Percentiles rank a stretch among this genome's conserved stretches.
Evolutionary conservation across 345 rosid genomes (phyloP).

Genomic region (Hibiscus mutabilis): DNA sequence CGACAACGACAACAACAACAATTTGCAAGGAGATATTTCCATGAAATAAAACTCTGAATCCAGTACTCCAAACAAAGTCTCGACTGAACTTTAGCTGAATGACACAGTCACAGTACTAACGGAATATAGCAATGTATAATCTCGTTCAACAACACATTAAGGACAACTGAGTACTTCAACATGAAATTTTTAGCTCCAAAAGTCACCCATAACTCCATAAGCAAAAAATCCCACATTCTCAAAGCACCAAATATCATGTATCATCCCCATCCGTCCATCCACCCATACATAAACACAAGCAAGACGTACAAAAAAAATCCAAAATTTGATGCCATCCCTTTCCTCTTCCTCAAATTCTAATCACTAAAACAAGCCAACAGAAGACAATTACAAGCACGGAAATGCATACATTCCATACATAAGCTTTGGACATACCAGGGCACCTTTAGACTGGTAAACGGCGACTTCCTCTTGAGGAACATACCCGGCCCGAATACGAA

Average conservation of each 20-base stretch:
- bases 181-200: neutral
- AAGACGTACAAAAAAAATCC: neutral
- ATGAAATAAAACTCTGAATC: too few relatives aligned
- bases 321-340: neutral
- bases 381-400: neutral
- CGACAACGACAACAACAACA: too few relatives aligned
- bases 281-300: neutral
- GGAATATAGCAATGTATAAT: neutral
- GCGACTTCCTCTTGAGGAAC: constrained; percentile 92
- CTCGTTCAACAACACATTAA: neutral
- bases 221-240: neutral
- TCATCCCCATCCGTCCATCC: neutral
- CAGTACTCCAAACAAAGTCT: neutral
- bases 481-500: constrained; percentile 87
- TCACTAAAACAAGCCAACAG: neutral
- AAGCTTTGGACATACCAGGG: constrained; percentile 45
- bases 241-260: neutral
- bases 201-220: neutral
- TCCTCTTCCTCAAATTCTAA: neutral
- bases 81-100: neutral
- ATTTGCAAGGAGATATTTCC: too few relatives aligned
- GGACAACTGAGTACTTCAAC: neutral
- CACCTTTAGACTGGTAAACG: constrained; percentile 82
- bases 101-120: neutral
- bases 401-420: neutral